Evolutionary conservation across 306 rosid genomes (phyloP), one percentile per base, ranked within the genome.

Genomic region (Bauhinia variegata): DNA sequence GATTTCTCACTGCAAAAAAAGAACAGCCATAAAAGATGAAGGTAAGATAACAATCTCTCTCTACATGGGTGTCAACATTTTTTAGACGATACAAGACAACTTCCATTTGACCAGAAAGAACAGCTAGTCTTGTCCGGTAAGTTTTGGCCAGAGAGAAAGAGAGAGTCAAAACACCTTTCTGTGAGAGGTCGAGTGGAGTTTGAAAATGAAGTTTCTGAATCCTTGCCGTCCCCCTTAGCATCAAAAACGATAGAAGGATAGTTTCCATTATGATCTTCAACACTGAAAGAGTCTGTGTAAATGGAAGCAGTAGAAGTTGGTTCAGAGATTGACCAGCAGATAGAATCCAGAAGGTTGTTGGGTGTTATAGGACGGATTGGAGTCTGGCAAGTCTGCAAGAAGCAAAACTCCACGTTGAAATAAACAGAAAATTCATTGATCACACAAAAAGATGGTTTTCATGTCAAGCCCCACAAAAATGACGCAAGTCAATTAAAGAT

Each of bases 281-380:
- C 85, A 65, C 99, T 86, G 67, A 87, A 82, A 68, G 84, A 86
- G 75, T 90, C 99, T 4, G 92, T 90, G 82, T 88, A 95, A 73
- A 95, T 79, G 54, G 91, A 80, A 60, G 88, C 92, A 11, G 82
- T 76, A 51, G 88, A 95, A 75, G 92, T 83, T 51, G 89, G 85
- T 23, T 95, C 99, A 1, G 96, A 90, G 60, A 90, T 74, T 14
- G 99, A 81, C 99, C 99, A 95, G 83, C 96, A 81, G 84, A 95
- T 84, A 47, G 95, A 84, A 72, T 95, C 99, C 66, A 95, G 85
- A 71, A 95, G 96, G 81, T 83, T 78, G 78, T 72, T 80, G 7
- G 99, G 96, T 39, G 91, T 88, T 73, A 95, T 85, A 36, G 97
- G 99, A 41, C 95, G 95, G 31, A 95, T 83, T 39, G 97, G 97